Evolutionary conservation across 345 rosid species (phyloP), one percentile per base, ranked within the genome.

Genomic region (Rubroshorea leprosula): DNA sequence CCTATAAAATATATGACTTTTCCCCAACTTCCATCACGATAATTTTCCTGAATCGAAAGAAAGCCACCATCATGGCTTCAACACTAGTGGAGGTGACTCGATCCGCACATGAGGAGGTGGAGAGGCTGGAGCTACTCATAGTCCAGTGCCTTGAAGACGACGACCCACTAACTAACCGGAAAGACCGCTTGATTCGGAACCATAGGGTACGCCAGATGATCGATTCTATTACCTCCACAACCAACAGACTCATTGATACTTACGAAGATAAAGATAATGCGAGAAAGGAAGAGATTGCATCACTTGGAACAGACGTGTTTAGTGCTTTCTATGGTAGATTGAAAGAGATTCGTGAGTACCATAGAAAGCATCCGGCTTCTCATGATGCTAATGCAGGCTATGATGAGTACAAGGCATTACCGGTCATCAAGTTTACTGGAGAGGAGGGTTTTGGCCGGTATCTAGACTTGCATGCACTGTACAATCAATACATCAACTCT

Each of bases 281-380:
- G 0, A 81, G 99, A 77, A 92, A 83, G 61, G 96, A 87, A 27
- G 99, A 94, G 79, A 90, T 87, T 62, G 91, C 87, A 0, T 95
- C 89, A 54, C 95, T 94, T 47, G 99, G 97, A 64, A 78, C 77
- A 8, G 87, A 85, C 51, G 90, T 84, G 24, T 90, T 76, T 41
- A 85, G 90, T 64, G 89, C 87, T 0, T 94, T 90, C 62, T 90
- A 94, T 62, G 97, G 90, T 72, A 83, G 95, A 57, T 62, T 94
- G 65, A 94, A 87, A 66, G 99, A 94, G 95, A 86, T 86, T 51
- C 89, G 97, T 29, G 97, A 94, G 61, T 94, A 90, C 67, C 96
- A 94, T 47, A 85, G 82, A 72, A 87, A 71, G 72, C 87, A 94
- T 72, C 93, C 91, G 0, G 85, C 93, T 68, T 93, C 93, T 1